These are phyloP conservation scores for Periconia sp. DNA, from an alignment of 2,329 filamentous ascomycete genomes.

Conservation along the genomic window DNA sequence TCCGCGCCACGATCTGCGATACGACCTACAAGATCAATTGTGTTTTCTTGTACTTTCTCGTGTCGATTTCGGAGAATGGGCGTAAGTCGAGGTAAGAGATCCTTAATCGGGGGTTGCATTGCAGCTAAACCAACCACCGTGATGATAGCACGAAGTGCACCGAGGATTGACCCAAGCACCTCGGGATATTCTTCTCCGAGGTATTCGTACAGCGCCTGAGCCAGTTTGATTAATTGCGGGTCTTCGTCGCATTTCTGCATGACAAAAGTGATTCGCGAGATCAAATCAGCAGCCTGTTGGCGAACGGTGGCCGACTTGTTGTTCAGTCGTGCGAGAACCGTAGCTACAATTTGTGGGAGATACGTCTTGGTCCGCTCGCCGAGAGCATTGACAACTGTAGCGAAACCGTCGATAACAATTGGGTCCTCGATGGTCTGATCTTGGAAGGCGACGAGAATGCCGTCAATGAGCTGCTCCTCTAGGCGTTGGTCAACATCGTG, in stretches of 20 bases:
- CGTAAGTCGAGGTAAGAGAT: conserved; percentile 90
- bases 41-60: conserved; percentile 99
- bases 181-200: conserved; percentile 98
- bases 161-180: conserved; percentile 93
- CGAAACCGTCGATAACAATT: conserved; percentile 96
- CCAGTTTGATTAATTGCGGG: conserved; percentile 91
- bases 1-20: conserved; percentile 97
- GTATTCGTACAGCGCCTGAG: conserved; percentile 95
- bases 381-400: conserved; percentile 94
- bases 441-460: conserved; percentile 94
- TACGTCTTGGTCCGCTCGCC: conserved; percentile 95
- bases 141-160: conserved; percentile 92
- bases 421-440: conserved; percentile 97
- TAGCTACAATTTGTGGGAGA: conserved; percentile 94
- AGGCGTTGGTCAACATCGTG: conserved; percentile 92
- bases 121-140: conserved; percentile 97
- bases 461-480: conserved; percentile 93
- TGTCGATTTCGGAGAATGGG: conserved; percentile 98
- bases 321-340: conserved; percentile 94
- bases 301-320: conserved; percentile 97
- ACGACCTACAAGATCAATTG: conserved; percentile 95
- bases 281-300: conserved; percentile 94
- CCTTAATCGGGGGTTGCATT: conserved; percentile 98
- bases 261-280: conserved; percentile 95
- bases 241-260: conserved; percentile 99